Base-by-base conservation (phyloP, 345 rosid genomes). In the Dimocarpus longan region DNA sequence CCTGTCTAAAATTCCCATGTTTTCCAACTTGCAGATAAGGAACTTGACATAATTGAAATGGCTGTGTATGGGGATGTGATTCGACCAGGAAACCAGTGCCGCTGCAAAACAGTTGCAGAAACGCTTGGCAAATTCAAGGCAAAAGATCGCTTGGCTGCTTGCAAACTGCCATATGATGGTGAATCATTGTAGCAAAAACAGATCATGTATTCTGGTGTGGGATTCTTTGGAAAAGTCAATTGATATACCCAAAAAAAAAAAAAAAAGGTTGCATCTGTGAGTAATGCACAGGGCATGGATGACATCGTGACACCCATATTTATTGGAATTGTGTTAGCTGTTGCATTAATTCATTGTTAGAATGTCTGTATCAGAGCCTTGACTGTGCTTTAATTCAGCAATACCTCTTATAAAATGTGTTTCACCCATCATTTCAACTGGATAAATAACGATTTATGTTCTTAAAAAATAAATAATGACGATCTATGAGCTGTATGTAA, bases 31-130 rank as follows among this genome's bases (percentile, higher is more conserved):
- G 77, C 85, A 92, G 98, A 95, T 64, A 92, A 85, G 88, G 99
- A 95, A 89, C 95, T 95, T 8, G 99, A 94, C 88, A 80, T 93
- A 69, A 90, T 92, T 5, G 98, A 95, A 89, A 93, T 92, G 99
- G 99, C 98, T 48, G 98, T 93, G 81, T 95, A 92, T 73, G 99
- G 98, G 57, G 94, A 95, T 71, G 95, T 95, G 24, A 80, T 88
- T 60, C 91, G 98, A 70, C 96, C 98, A 8, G 99, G 98, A 71
- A 95, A 93, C 56, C 88, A 91, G 70, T 95, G 98, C 80, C 93
- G 91, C n/a, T 93, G 99, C 87, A 93, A 88, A 87, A 90, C 93
- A 1, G 87, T 92, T 66, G 98, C 97, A 0, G 97, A 95, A 82
- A 85, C 86, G 88, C 98, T 95, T 44, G 98, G 98, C 77, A 71